A percentile compares a stretch with the other conserved stretches of the same genome.
Conservation (phyloP, 139 green algal species). For the Coelastrella sp. region DNA sequence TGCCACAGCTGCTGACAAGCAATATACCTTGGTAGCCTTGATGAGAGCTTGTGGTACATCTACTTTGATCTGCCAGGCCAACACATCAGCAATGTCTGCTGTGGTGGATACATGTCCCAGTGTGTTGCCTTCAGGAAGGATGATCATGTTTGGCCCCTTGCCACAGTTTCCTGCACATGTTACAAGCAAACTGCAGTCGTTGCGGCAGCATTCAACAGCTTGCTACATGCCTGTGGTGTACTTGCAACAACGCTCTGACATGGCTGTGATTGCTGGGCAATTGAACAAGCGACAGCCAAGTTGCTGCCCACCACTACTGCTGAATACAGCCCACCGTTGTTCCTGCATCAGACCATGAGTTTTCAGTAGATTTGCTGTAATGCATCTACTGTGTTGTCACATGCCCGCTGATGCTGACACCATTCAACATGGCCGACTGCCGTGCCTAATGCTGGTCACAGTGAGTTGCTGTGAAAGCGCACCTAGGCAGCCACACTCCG, state of each 20-base stretch:
- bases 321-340: too few species aligned
- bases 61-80: slow-evolving; percentile 42
- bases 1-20: not conserved
- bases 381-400: too few species aligned
- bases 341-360: too few species aligned
- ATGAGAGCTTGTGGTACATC: slow-evolving; percentile 55
- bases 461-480: not conserved
- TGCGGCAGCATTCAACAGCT: not conserved
- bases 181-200: not conserved
- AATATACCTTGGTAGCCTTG: slow-evolving; percentile 48
- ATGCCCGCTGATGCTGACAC: too few species aligned
- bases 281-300: not conserved
- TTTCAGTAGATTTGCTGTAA: not conserved
- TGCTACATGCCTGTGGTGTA: too few species aligned
- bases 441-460: too few species aligned
- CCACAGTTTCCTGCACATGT: slow-evolving; percentile 61
- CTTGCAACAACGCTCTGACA: too few species aligned
- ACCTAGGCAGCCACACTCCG: slow-evolving; percentile 60
- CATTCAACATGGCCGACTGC: too few species aligned
- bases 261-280: not conserved
- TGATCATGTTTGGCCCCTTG: slow-evolving; percentile 73
- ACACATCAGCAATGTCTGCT: slow-evolving; percentile 49
- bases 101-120: slow-evolving; percentile 68
- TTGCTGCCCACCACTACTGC: too few species aligned
- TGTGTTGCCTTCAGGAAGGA: slow-evolving; percentile 61